A percentile compares a stretch with the other conserved stretches of the same genome.
These are phyloP conservation scores for Scalesia atractyloides DNA, from an alignment of 129 eudicot species.

Conservation along the genomic window DNA sequence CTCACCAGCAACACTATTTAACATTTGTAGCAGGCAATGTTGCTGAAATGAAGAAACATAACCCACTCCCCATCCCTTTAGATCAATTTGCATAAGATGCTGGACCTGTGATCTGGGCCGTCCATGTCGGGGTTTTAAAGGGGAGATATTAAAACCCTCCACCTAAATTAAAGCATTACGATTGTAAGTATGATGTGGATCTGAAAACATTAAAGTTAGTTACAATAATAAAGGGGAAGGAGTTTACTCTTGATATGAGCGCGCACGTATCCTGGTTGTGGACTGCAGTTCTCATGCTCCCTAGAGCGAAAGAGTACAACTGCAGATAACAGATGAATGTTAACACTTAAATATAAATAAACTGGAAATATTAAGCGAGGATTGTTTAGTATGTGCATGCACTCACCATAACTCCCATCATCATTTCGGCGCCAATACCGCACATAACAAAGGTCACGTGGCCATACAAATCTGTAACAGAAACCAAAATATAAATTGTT, in stretches of 20 bases:
- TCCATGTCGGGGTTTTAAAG: slow-evolving; percentile 83
- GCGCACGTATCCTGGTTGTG: slow-evolving; percentile 97
- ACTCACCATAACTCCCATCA: slow-evolving; percentile 97
- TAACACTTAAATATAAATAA: slow-evolving; percentile 4
- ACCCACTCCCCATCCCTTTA: slow-evolving; percentile 97
- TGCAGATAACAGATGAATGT: slow-evolving; percentile 46
- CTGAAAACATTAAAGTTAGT: slow-evolving; percentile 11
- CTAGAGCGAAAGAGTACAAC: slow-evolving; percentile 95
- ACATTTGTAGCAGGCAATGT: slow-evolving; percentile 87
- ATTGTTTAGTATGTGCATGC: background rate
- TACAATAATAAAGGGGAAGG: slow-evolving; percentile 7
- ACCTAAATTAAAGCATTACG: slow-evolving; percentile 47
- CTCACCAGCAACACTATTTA: slow-evolving; percentile 94
- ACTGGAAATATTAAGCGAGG: slow-evolving; percentile 7
- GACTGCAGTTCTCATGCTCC: slow-evolving; percentile 91
- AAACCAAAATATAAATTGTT: slow-evolving; percentile 21
- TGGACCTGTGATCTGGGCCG: slow-evolving; percentile 92
- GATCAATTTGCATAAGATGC: slow-evolving; percentile 98
- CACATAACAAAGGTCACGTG: slow-evolving; percentile 98
- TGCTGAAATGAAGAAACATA: slow-evolving; percentile 88
- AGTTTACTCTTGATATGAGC: slow-evolving; percentile 94
- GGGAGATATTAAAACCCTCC: slow-evolving; percentile 93
- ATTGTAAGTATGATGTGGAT: slow-evolving; percentile 21
- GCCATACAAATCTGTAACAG: slow-evolving; percentile 85
- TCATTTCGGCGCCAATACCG: slow-evolving; percentile 99